Evolutionary conservation across 2,329 filamentous ascomycete species (phyloP), one percentile per base, ranked within the genome.

Genomic region (Epichloe aotearoae): DNA sequence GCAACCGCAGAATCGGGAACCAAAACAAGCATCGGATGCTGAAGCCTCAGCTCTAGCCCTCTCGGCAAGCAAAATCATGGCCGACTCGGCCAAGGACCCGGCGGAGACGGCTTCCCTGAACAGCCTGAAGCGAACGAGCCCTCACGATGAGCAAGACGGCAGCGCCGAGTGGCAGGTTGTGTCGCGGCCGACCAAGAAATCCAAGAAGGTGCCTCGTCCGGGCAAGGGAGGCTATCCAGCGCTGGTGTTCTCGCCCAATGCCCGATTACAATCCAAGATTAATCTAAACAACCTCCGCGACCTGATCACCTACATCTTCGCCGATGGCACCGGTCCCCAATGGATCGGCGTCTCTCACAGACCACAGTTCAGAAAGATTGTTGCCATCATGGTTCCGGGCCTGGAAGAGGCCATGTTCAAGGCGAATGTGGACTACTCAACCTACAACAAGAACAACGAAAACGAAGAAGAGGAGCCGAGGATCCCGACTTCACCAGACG

Each of bases 361-460:
- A 44, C 75, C 78, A 5, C 73, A 81, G 52, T 81, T 86, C 58
- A 72, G 80, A 55, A 94, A 93, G 68, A 84, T 94, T 33, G 90
- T 97, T 33, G 79, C 87, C 40, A 71, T 98, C 57, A 91, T 96
- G 86, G 82, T 96, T 11, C 93, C 93, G 11, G 93, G 93, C 0
- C 70, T 98, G 23, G 91, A 97, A 63, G 79, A 88, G 60, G 85
- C 82, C 55, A 93, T 97, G 86, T 95, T 97, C 69, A 80, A 85
- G 64, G 75, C 79, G 12, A 62, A 67, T 38, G 72, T 76, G 38
- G 69, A 80, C 55, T 75, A 74, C 46, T 62, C 66, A 10, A 67
- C 62, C 1, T 79, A 74, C 59, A 71, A 73, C 42, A 62, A 69
- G 26, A 30, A 42, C 50, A 50, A 59, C 46, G 58, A 63, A 20